These are phyloP conservation scores for Pseudovirgaria hyperparasitica DNA, from an alignment of 2,329 filamentous ascomycete species.

Conservation along the genomic window DNA sequence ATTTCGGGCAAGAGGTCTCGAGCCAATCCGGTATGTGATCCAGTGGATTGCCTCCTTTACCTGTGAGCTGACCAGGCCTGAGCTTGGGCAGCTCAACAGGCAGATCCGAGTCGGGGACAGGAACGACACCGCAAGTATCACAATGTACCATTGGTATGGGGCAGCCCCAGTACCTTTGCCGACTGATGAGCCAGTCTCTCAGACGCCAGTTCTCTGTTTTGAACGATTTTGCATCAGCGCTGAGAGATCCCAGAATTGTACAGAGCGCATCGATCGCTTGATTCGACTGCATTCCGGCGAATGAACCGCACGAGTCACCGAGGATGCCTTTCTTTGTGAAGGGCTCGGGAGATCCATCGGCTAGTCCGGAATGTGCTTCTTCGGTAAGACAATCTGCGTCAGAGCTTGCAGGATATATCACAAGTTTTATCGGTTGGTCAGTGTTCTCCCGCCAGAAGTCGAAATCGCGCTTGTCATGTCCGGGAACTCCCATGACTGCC, in stretches of 20 bases:
- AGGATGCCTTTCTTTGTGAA: constrained; percentile 56
- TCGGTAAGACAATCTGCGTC: constrained; percentile 16
- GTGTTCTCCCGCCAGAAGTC: constrained; percentile 68
- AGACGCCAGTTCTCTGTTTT: constrained; percentile 64
- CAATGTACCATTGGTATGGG: constrained; percentile 87
- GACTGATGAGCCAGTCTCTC: constrained; percentile 79
- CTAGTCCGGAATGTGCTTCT: neutral
- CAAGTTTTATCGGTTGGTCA: constrained; percentile 47
- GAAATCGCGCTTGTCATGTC: constrained; percentile 67
- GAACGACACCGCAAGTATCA: constrained; percentile 59
- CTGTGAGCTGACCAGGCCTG: constrained; percentile 53
- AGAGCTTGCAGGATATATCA: constrained; percentile 37
- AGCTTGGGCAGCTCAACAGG: constrained; percentile 65
- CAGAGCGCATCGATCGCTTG: constrained; percentile 52
- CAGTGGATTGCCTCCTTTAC: constrained; percentile 64
- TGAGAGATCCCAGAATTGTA: constrained; percentile 31
- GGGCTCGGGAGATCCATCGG: constrained; percentile 27
- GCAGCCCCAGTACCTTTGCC: constrained; percentile 86
- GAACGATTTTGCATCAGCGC: constrained; percentile 42
- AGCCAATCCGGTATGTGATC: constrained; percentile 61
- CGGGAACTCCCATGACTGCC: constrained; percentile 85
- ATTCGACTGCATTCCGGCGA: constrained; percentile 49
- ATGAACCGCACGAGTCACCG: constrained; percentile 51
- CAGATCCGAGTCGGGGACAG: constrained; percentile 63
- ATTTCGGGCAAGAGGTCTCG: constrained; percentile 63